Conservation (phyloP, 805 yeast species). For the Spencermartinsiella europaea region DNA sequence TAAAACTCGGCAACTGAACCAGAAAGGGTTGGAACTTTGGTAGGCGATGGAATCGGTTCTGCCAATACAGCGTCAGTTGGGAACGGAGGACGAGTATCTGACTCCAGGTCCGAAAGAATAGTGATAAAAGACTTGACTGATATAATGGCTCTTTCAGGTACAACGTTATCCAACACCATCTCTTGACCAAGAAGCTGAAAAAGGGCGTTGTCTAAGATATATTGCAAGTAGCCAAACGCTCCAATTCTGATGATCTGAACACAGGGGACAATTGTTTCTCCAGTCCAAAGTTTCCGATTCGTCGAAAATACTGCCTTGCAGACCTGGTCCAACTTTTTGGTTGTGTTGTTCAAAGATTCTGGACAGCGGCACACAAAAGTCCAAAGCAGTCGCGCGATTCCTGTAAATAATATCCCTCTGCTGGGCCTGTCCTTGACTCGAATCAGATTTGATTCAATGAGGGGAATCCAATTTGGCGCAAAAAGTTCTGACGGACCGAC, state of each 20-base stretch:
- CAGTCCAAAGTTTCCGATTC: slow-evolving; percentile 72
- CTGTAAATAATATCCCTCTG: slow-evolving; percentile 54
- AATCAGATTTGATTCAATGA: slow-evolving; percentile 58
- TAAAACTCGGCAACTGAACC: slow-evolving; percentile 39
- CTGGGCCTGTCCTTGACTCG: slow-evolving; percentile 56
- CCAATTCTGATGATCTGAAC: slow-evolving; percentile 71
- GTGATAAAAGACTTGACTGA: slow-evolving; percentile 67
- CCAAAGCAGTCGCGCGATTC: slow-evolving; percentile 78
- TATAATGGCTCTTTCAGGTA: slow-evolving; percentile 66
- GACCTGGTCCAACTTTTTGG: slow-evolving; percentile 66
- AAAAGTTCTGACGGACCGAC: slow-evolving; percentile 79
- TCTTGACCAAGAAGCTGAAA: slow-evolving; percentile 52
- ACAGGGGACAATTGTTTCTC: slow-evolving; percentile 52
- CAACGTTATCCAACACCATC: slow-evolving; percentile 49
- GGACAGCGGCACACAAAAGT: slow-evolving; percentile 81
- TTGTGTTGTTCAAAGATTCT: slow-evolving; percentile 83
- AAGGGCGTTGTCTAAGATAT: slow-evolving; percentile 71
- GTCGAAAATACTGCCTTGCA: slow-evolving; percentile 47
- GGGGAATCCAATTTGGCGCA: slow-evolving; percentile 59
- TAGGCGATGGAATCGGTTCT: slow-evolving; percentile 3
- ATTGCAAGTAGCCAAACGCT: slow-evolving; percentile 74
- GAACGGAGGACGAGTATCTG: slow-evolving; percentile 61
- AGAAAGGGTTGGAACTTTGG: slow-evolving; percentile 10
- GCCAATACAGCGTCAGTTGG: slow-evolving; percentile 52
- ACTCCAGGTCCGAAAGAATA: slow-evolving; percentile 58